phyloP scores from a whole-genome alignment of 2,329 filamentous ascomycete genomes.

The Chrysoporthe deuterocubensis region DNA sequence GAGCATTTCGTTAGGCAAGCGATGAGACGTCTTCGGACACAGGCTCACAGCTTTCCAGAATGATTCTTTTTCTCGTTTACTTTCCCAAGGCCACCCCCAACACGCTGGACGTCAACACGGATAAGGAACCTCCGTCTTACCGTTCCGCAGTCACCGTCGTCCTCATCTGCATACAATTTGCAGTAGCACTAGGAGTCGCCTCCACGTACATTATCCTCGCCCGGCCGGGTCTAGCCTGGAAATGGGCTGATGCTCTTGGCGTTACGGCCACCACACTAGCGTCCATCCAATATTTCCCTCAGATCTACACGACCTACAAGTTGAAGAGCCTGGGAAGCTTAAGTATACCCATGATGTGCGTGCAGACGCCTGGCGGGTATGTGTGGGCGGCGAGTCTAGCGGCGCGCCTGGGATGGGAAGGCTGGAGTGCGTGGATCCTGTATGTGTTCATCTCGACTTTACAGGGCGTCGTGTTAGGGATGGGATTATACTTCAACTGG shows the following conservation, averaged over 20 bases:
- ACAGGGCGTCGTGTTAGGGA: slow-evolving; percentile 79
- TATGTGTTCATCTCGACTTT: slow-evolving; percentile 84
- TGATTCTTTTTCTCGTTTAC: slow-evolving; percentile 93
- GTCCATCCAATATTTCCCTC: slow-evolving; percentile 89
- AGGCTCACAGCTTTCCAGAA: slow-evolving; percentile 52
- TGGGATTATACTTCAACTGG: slow-evolving; percentile 80
- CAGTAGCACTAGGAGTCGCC: slow-evolving; percentile 69
- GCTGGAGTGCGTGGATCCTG: slow-evolving; percentile 96
- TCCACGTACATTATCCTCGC: slow-evolving; percentile 66
- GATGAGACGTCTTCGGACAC: too few relatives aligned
- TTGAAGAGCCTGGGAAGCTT: slow-evolving; percentile 87
- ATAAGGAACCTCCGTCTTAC: slow-evolving; percentile 66
- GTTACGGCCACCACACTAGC: slow-evolving; percentile 78
- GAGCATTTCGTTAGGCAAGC: too few relatives aligned
- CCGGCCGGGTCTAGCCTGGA: slow-evolving; percentile 69
- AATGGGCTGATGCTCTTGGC: slow-evolving; percentile 88
- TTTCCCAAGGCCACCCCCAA: slow-evolving; percentile 70
- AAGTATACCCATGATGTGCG: slow-evolving; percentile 97
- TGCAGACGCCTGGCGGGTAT: slow-evolving; percentile 92
- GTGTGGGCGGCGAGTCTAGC: slow-evolving; percentile 87
- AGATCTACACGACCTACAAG: slow-evolving; percentile 89
- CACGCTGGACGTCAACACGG: slow-evolving; percentile 53
- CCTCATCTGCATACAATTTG: slow-evolving; percentile 73
- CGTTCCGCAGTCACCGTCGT: slow-evolving; percentile 77
- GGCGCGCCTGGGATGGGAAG: slow-evolving; percentile 74